Base-by-base conservation (phyloP, 768 basidiomycete genomes). In the Lactarius hatsudake region DNA sequence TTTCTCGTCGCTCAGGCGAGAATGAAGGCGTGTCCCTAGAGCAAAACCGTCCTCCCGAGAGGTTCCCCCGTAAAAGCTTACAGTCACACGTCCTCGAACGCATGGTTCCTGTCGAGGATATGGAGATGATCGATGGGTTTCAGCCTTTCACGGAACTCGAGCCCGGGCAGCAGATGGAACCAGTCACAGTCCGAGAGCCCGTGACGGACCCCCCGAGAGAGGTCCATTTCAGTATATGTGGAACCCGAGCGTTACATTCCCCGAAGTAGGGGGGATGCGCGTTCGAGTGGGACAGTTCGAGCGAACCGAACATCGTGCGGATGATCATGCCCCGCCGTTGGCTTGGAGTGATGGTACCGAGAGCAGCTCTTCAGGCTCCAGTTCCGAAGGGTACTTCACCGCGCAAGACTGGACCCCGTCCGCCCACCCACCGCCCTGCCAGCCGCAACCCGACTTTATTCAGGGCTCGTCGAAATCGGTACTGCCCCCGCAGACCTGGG, bases 81-180 rank as follows among this genome's bases (percentile, higher is more conserved):
- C 66, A 56, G 28, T 32, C 43, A 17, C 30, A 64, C 53, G 63
- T 68, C 54, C 63, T 64, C 8, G 9, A 56, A 9, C 58, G 28
- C 45, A 59, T 68, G 62, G 62, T 68, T 10, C 59, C 63, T n/a
- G 67, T 60, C 5, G 67, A 68, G 59, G 67, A 68, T 23, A 68
- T 68, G 67, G 67, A 68, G 3, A 42, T 56, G 4, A 36, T 68
- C 43, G 54, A 56, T 18, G 67, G 67, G 20, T 68, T 68, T 36
- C 62, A 38, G 20, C 67, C 67, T 23, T 67, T 68, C 12, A 68
- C 67, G 23, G 63, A 64, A 45, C 59, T 68, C 32, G 62, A 60
- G 2, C 42, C 59, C 4, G 59, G 58, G 51, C 62, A 23, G 34
- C 59, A 56, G 42, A 32, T 20, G 34, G 53, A 23, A 18, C 67